Base-by-base conservation (phyloP, 306 rosid species). In the Styphnolobium japonicum region DNA sequence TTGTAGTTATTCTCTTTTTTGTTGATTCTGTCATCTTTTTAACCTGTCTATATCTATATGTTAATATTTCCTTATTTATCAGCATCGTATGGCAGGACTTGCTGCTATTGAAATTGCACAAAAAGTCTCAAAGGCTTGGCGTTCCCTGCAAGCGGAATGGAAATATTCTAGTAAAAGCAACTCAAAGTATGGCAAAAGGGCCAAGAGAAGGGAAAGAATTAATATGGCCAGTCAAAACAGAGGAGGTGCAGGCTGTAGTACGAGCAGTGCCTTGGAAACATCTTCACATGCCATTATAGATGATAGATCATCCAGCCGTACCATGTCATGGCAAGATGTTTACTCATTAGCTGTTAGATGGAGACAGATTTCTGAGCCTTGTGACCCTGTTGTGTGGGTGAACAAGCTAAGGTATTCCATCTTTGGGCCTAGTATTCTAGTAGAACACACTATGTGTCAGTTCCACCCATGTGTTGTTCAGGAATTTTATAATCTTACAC, bases 51-150 rank as follows among this genome's bases (percentile, higher is more conserved):
- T 51, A 15, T 21, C 55, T 23, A 15, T 46, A 29, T 80, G 25
- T 80, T 78, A 27, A 64, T 86, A 36, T 79, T 72, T 85, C 36
- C 71, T 39, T 72, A 76, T 90, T 43, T 89, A 74, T 80, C 95
- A 95, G 98, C 97, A 95, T 56, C 98, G 98, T 19, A 95, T 95
- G 98, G 97, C 96, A 67, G 98, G 98, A 77, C 85, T 92, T 85
- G 98, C 98, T 71, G 93, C 87, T 63, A 91, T 95, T 85, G 98
- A 95, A 89, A 88, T 95, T 82, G 98, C 98, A 27, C 98, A 95
- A 73, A 95, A 83, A 92, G 91, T 92, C 85, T 92, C 98, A 64
- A 95, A 88, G 89, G 96, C 89, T 80, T 92, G 98, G 98, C 97
- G 98, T 75, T 87, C 90, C 74, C 43, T 93, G 77, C 98, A 85